Evolutionary conservation across 108 stramenopile genomes (phyloP).

Genomic region (Mediolabrus comicus): DNA sequence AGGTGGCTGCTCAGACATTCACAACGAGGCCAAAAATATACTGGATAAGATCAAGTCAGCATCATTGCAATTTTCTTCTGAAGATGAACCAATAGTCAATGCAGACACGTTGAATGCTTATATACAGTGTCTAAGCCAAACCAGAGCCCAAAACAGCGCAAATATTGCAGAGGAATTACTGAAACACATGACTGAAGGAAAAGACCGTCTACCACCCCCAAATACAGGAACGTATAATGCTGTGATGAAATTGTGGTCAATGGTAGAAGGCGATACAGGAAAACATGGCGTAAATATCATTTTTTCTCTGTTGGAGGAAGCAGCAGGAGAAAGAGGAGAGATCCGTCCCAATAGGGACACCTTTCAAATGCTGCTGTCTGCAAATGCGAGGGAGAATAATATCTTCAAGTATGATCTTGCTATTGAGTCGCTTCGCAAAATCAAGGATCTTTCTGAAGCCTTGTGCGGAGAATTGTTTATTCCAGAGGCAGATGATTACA

Average conservation of each 20-base stretch:
- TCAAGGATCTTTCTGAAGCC: constrained; percentile 33
- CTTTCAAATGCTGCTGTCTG: constrained; percentile 30
- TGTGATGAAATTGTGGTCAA: constrained; percentile 60
- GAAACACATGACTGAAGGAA: constrained; percentile 48
- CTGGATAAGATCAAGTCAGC: constrained; percentile 20
- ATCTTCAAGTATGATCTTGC: constrained; percentile 56
- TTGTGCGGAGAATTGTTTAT: constrained; percentile 16
- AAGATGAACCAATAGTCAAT: constrained; percentile 21
- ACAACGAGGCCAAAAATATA: constrained; percentile 22
- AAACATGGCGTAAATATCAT: constrained; percentile 33
- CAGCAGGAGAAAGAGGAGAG: not conserved
- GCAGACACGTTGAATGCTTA: constrained; percentile 63
- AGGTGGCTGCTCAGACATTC: too few species aligned
- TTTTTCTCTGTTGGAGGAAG: constrained; percentile 36
- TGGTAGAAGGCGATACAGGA: constrained; percentile 30
- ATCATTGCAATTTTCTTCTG: constrained; percentile 8
- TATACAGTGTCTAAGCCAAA: constrained; percentile 57
- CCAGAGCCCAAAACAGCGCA: constrained; percentile 27
- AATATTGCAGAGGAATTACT: constrained; percentile 48
- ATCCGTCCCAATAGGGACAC: constrained; percentile 27
- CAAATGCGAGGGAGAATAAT: constrained; percentile 19
- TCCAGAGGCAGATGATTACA: constrained; percentile 54
- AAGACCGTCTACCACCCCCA: constrained; percentile 49
- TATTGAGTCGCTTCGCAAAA: constrained; percentile 41
- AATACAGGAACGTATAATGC: constrained; percentile 53